These are phyloP conservation scores for Kalanchoe fedtschenkoi DNA, from an alignment of 164 flowering plant species.

Conservation along the genomic window DNA sequence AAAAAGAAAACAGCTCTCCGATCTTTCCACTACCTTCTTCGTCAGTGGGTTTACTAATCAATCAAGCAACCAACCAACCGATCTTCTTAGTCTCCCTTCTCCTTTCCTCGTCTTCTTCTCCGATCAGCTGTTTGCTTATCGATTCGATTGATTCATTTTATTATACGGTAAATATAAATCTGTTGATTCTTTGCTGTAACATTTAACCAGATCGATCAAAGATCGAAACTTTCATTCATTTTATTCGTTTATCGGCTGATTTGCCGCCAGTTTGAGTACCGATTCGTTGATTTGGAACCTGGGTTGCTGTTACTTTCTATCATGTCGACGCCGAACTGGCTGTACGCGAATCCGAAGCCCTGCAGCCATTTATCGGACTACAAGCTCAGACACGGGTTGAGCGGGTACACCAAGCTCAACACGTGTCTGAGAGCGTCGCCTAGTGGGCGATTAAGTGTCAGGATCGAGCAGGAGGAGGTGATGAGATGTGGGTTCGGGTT, in stretches of 20 bases:
- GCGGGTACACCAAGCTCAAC: slow-evolving; percentile 40
- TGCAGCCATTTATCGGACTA: slow-evolving; percentile 66
- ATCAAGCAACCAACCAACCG: background rate
- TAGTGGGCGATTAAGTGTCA: slow-evolving; percentile 33
- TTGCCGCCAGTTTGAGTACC: no score
- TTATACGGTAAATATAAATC: background rate
- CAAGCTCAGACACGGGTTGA: slow-evolving; percentile 48
- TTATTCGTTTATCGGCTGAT: background rate
- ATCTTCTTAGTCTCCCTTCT: background rate
- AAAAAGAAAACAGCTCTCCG: background rate
- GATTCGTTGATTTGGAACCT: background rate
- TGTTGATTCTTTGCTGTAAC: background rate
- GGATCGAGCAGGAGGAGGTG: slow-evolving; percentile 18
- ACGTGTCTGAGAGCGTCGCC: slow-evolving; percentile 38
- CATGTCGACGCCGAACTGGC: slow-evolving; percentile 27
- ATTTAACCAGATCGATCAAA: background rate
- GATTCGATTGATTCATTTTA: background rate
- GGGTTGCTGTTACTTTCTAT: background rate
- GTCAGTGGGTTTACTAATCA: background rate
- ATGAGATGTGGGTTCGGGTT: slow-evolving; percentile 42
- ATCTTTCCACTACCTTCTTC: background rate
- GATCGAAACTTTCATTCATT: background rate
- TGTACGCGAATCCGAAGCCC: slow-evolving; percentile 40
- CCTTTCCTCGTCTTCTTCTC: background rate
- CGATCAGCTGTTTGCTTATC: background rate